Evolutionary conservation across 306 rosid genomes (phyloP), one percentile per base, ranked within the genome.

Genomic region (Albizia julibrissin): DNA sequence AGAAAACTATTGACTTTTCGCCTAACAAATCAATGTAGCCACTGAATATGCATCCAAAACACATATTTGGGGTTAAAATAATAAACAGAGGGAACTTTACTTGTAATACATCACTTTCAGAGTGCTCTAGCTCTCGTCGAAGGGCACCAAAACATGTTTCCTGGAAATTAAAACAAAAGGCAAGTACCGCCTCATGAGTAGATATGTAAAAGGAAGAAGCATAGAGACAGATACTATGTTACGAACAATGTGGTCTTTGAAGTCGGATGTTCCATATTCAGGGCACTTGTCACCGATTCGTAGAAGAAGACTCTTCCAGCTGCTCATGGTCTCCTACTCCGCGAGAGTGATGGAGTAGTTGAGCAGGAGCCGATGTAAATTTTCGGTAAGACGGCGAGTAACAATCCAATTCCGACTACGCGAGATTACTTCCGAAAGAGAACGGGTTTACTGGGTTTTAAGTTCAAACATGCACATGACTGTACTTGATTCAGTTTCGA

Each of bases 241-340:
- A 69, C 95, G 77, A 16, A 93, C 99, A 86, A 95, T 92, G 91
- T 95, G 98, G 67, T 95, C 99, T 82, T 95, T 95, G 92, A 87
- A 85, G 77, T 95, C 99, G 70, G 93, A 79, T 56, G 91, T 47
- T 83, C 91, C 97, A 73, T 93, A 95, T 78, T 95, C 99, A 7
- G 96, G 93, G 46, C 86, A 82, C 68, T 90, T 89, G 85, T 95
- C 99, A 6, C 99, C 99, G 78, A 95, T 92, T 86, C 99, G 97
- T 3, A 93, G 93, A 73, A 95, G 93, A 82, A 95, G 87, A 85
- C 83, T 86, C 87, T 83, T 92, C 99, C 98, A 95, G 68, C 91
- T 85, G 88, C 89, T 89, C 96, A 91, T 95, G 31, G 78, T 79
- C 65, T 74, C 1, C 58, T 75, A 15, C 59, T 67, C 31, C 24